Percentiles rank a stretch among this genome's conserved stretches.
These are phyloP conservation scores for Venturia carpophila DNA, from an alignment of 2,329 filamentous ascomycete species.

Conservation along the genomic window DNA sequence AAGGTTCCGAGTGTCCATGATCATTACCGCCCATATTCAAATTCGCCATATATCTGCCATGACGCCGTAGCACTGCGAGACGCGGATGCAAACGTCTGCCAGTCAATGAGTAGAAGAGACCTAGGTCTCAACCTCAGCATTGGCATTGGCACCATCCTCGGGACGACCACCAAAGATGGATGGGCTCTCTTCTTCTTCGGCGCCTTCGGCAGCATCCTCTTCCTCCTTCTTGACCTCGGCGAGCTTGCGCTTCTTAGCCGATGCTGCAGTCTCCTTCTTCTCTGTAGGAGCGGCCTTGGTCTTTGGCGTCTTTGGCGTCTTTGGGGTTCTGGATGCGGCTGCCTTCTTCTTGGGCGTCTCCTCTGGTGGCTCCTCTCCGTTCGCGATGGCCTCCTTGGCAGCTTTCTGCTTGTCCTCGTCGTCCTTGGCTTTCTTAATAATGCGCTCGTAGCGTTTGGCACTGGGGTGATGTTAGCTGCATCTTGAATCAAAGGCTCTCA, in stretches of 20 bases:
- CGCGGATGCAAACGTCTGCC: not conserved
- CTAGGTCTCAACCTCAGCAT: not conserved
- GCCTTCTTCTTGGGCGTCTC: not conserved
- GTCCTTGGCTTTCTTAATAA: constrained; percentile 12
- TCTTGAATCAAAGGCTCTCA: not conserved
- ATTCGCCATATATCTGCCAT: not conserved
- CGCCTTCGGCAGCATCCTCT: not conserved
- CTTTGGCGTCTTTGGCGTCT: not conserved
- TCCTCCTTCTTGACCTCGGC: not conserved
- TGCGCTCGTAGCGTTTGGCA: constrained; percentile 15
- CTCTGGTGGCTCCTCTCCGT: constrained; percentile 5
- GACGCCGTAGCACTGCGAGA: not conserved
- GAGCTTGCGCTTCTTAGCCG: constrained; percentile 12
- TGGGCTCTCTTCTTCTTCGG: not conserved
- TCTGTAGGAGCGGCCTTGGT: not conserved
- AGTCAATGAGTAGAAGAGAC: too few species aligned
- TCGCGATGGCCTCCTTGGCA: not conserved
- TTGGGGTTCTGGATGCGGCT: not conserved
- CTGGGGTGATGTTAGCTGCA: not conserved
- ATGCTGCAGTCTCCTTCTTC: constrained; percentile 8
- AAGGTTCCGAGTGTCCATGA: not conserved
- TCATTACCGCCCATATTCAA: not conserved
- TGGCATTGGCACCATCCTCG: not conserved
- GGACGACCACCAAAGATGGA: not conserved
- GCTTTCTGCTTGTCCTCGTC: constrained; percentile 9